These are phyloP conservation scores for Pseudoscleropodium purum DNA, from an alignment of 225 moss, liverwort and hornwort genomes.

Conservation along the genomic window DNA sequence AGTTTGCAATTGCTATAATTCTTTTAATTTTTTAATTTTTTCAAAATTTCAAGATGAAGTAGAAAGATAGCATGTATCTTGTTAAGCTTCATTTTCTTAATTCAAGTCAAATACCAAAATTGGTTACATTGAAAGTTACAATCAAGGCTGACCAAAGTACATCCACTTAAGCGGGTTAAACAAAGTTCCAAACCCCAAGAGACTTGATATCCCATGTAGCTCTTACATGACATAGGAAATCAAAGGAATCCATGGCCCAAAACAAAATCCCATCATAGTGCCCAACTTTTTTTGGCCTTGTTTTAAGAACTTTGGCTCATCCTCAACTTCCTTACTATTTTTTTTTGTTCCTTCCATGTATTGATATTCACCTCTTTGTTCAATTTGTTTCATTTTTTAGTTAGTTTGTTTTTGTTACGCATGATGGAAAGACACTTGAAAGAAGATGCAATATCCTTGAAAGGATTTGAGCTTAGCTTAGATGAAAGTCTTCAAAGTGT, in stretches of 20 bases:
- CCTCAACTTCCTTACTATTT: neutral
- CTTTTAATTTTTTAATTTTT: too few species aligned
- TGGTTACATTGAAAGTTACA: too few species aligned
- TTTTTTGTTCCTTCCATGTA: neutral
- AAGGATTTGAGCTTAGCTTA: neutral
- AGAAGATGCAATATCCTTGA: neutral
- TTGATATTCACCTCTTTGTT: neutral
- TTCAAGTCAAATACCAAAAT: too few species aligned
- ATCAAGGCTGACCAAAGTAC: too few species aligned
- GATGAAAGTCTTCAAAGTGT: neutral
- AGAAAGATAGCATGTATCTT: too few species aligned
- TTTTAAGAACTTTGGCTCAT: neutral
- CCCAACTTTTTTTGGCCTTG: neutral
- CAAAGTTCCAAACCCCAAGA: neutral
- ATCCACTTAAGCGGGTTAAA: too few species aligned
- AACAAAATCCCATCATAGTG: too few species aligned
- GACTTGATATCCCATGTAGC: neutral
- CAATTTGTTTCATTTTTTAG: neutral
- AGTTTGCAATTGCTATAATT: too few species aligned
- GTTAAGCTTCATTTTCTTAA: too few species aligned
- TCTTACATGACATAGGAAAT: neutral
- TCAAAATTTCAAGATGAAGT: too few species aligned
- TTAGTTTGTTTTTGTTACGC: too few species aligned
- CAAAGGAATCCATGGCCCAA: too few species aligned
- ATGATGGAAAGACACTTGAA: neutral